These are phyloP conservation scores for Termitomyces sp. DNA, from an alignment of 1,284 basidiomycete genomes.

Conservation along the genomic window DNA sequence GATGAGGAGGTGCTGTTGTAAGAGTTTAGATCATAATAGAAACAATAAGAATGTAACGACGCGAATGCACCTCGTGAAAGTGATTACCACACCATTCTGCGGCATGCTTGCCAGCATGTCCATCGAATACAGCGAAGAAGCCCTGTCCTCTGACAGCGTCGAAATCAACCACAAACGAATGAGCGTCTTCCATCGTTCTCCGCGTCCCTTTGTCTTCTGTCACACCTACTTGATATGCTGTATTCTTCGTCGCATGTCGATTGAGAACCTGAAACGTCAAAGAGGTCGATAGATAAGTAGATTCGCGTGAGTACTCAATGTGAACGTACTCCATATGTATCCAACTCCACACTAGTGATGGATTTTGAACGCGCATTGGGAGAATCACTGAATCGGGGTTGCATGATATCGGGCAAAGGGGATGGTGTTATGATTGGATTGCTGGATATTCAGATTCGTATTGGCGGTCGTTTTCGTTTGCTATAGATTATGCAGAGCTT, in stretches of 20 bases:
- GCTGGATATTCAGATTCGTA: neutral
- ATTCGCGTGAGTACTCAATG: neutral
- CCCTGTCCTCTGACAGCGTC: constrained; percentile 89
- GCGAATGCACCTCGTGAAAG: constrained; percentile 78
- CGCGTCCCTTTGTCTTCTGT: constrained; percentile 89
- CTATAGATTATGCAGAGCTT: neutral
- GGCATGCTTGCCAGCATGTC: constrained; percentile 97
- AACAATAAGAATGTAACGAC: constrained; percentile 4
- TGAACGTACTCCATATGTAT: constrained; percentile 69
- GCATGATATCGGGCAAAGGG: constrained; percentile 19
- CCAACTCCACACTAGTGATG: constrained; percentile 65
- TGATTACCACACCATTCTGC: constrained; percentile 98
- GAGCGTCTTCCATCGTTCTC: constrained; percentile 96
- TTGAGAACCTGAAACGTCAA: constrained; percentile 45
- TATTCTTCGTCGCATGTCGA: constrained; percentile 51
- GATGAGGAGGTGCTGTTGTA: constrained; percentile 48
- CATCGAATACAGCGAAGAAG: constrained; percentile 98
- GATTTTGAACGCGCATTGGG: constrained; percentile 73
- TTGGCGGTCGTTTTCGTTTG: neutral
- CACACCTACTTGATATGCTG: constrained; percentile 79
- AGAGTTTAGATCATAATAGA: constrained; percentile 11
- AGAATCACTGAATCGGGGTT: constrained; percentile 35
- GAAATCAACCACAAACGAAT: constrained; percentile 94
- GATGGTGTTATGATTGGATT: constrained; percentile 4
- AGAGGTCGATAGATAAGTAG: neutral